These are phyloP conservation scores for Evernia prunastri DNA, from an alignment of 495 filamentous ascomycete species.

Conservation along the genomic window DNA sequence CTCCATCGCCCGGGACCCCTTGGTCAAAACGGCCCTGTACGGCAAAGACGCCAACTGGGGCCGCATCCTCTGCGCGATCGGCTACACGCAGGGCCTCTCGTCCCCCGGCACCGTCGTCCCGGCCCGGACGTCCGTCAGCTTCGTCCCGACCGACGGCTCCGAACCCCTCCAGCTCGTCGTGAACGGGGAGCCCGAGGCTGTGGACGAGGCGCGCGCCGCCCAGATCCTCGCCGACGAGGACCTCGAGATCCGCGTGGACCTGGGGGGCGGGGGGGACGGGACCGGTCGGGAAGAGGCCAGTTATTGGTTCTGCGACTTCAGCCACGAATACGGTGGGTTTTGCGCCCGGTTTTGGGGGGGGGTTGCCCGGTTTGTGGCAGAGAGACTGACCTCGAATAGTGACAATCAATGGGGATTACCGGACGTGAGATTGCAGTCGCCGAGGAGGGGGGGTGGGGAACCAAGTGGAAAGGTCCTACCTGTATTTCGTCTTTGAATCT, in stretches of 20 bases:
- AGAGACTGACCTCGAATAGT: conserved; percentile 26
- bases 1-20: conserved; percentile 84
- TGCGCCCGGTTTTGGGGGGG: too few relatives aligned
- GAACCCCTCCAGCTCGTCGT: conserved; percentile 76
- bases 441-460: too few relatives aligned
- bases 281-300: conserved; percentile 66
- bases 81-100: conserved; percentile 68
- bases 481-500: neutral
- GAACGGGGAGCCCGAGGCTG: conserved; percentile 82
- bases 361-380: conserved; percentile 19
- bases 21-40: conserved; percentile 96
- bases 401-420: conserved; percentile 88
- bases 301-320: conserved; percentile 97
- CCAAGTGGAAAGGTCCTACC: neutral
- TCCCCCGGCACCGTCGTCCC: conserved; percentile 60
- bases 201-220: conserved; percentile 71
- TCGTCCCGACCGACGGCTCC: conserved; percentile 79
- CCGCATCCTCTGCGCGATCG: conserved; percentile 89
- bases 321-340: conserved; percentile 75
- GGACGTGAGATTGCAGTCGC: conserved; percentile 39
- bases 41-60: conserved; percentile 98
- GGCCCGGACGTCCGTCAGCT: conserved; percentile 83
- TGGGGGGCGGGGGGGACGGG: conserved; percentile 46
- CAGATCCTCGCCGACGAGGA: conserved; percentile 83
- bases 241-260: conserved; percentile 68